These are phyloP conservation scores for Skeletonema menzelii DNA, from an alignment of 108 stramenopile genomes.

Conservation along the genomic window DNA sequence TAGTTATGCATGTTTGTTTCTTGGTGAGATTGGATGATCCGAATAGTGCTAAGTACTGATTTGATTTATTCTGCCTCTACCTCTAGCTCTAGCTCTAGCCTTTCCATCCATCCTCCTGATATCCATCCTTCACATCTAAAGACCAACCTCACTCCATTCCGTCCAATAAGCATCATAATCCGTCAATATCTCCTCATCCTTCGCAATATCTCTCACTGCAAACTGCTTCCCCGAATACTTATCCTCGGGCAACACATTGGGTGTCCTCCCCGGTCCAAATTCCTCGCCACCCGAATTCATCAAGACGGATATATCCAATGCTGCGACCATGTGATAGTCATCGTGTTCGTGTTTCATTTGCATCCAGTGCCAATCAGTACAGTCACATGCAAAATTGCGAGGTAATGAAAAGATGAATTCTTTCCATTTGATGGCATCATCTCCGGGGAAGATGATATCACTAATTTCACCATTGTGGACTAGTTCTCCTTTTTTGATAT, in stretches of 20 bases:
- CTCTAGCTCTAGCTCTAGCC: too few relatives aligned
- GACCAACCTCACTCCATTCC: background rate
- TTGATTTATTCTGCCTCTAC: too few relatives aligned
- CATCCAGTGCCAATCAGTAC: constrained; percentile 11
- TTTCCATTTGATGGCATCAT: background rate
- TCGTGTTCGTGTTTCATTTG: background rate
- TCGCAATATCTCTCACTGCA: constrained; percentile 3
- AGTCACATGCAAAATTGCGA: constrained; percentile 9
- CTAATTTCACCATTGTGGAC: background rate
- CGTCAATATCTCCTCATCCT: constrained; percentile 4
- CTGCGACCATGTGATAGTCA: background rate
- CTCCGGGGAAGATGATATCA: constrained; percentile 1
- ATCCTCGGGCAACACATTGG: background rate
- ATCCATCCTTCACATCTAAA: background rate
- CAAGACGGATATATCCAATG: background rate
- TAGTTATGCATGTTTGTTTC: too few relatives aligned
- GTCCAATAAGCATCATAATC: constrained; percentile 2
- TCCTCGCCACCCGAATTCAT: background rate
- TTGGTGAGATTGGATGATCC: too few relatives aligned
- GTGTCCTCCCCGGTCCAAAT: background rate
- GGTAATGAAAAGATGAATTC: constrained; percentile 10
- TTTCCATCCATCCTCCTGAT: too few relatives aligned
- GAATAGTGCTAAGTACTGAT: too few relatives aligned
- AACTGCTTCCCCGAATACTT: background rate
- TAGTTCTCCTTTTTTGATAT: constrained; percentile 10